These are phyloP conservation scores for Taiozyma sp. DNA, from an alignment of 1,139 yeast species.

Conservation along the genomic window DNA sequence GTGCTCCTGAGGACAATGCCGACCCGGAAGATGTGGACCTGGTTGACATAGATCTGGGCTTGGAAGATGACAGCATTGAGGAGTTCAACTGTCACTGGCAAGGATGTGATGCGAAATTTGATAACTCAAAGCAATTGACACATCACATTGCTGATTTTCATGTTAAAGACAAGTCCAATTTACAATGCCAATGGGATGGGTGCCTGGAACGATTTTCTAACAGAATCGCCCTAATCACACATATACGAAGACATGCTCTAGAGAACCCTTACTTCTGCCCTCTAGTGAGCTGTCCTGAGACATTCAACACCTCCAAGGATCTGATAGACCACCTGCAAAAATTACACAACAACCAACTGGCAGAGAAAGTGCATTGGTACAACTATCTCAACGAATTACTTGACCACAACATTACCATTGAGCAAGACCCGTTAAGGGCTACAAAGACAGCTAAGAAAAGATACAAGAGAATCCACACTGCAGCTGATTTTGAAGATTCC, in stretches of 20 bases:
- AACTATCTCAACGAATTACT: conserved; percentile 1
- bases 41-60: background rate
- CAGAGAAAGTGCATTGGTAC: conserved; percentile 18
- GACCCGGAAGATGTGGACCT: background rate
- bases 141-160: background rate
- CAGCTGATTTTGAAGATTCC: conserved; percentile 12
- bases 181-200: conserved; percentile 23
- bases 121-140: background rate
- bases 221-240: conserved; percentile 54
- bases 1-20: background rate
- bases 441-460: conserved; percentile 4
- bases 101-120: background rate
- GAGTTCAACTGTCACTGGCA: conserved; percentile 6
- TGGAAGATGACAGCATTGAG: background rate
- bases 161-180: background rate
- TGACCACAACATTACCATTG: background rate
- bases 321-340: conserved; percentile 53
- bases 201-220: conserved; percentile 56
- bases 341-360: conserved; percentile 41
- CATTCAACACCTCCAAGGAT: conserved; percentile 55
- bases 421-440: background rate
- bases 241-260: conserved; percentile 61
- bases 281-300: conserved; percentile 62
- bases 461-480: conserved; percentile 4
- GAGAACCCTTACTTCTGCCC: conserved; percentile 65